Base-by-base conservation (phyloP, 441 rosid species). In the Pelargonium cotyledonis region DNA sequence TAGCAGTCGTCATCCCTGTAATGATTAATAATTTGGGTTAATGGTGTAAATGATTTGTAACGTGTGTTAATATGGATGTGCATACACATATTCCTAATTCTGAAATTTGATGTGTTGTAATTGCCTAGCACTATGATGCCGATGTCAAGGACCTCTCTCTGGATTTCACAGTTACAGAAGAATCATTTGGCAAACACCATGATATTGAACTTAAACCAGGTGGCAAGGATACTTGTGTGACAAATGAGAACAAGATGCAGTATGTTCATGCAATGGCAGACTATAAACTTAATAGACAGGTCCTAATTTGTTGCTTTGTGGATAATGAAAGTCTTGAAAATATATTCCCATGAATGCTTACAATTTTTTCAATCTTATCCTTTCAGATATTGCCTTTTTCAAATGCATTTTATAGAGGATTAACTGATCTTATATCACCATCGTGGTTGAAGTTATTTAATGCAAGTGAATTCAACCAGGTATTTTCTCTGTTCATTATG, bases 201-300 rank as follows among this genome's bases (percentile, higher is more conserved):
- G 72, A 86, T 44, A 68, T 90, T 70, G 96, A 92, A 84, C 97
- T 95, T 67, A 92, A 86, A 80, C 87, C 95, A 31, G 95, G 97
- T 60, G 99, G 98, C 65, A 90, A 82, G 80, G 96, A 92, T 81
- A 74, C 84, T 68, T 80, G 75, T 40, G 97, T 95, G 70, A 86
- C 91, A 72, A 84, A 90, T 80, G 97, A 89, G 71, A 92, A 95
- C 88, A 92, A 92, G 85, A 90, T 95, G 98, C 99, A 92, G 76
- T 95, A 95, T 73, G 83, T 95, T 78, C 97, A 95, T 86, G 98
- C 97, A 67, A 92, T 95, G 86, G 98, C 97, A 26, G 95, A 92
- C 85, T 89, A 90, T 77, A 95, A 92, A 82, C 97, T 95, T 77
- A 95, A 92, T 71, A 81, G 95, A 73, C 99, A 95, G 99, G 99